phyloP scores from a whole-genome alignment of 202 grass and related monocot genomes.

The Schoenoplectus triqueter region DNA sequence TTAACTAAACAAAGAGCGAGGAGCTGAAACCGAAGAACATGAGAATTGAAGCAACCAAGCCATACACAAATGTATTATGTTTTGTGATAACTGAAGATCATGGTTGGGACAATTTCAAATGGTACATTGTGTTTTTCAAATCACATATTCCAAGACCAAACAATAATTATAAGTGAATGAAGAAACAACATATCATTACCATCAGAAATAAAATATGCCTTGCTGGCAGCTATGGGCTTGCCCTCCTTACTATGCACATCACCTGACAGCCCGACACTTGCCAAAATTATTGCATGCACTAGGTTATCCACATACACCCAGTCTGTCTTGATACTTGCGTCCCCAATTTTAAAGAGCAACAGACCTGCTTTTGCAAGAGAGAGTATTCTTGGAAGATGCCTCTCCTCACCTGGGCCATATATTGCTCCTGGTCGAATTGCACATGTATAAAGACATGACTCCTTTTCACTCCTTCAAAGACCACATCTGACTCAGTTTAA shows the following conservation, averaged over 20 bases:
- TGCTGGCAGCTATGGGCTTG: conserved; percentile 67
- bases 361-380: conserved; percentile 87
- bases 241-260: conserved; percentile 75
- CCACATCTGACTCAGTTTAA: neutral
- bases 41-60: neutral
- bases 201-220: conserved; percentile 90
- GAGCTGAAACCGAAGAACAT: neutral
- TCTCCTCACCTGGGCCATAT: conserved; percentile 87
- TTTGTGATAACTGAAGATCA: neutral
- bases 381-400: conserved; percentile 84
- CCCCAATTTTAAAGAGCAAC: conserved; percentile 69
- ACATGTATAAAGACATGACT: conserved; percentile 71
- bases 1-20: neutral
- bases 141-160: conserved; percentile 47
- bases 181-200: conserved; percentile 61
- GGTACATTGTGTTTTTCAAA: neutral
- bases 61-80: neutral
- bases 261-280: conserved; percentile 79
- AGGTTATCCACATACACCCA: conserved; percentile 96
- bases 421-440: conserved; percentile 87
- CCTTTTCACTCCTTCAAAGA: conserved; percentile 51
- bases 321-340: conserved; percentile 74
- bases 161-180: conserved; percentile 26
- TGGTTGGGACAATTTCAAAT: neutral
- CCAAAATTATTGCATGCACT: conserved; percentile 83